These are phyloP conservation scores for Aegilops sharonensis DNA, from an alignment of 176 grass and related monocot species.

Conservation along the genomic window DNA sequence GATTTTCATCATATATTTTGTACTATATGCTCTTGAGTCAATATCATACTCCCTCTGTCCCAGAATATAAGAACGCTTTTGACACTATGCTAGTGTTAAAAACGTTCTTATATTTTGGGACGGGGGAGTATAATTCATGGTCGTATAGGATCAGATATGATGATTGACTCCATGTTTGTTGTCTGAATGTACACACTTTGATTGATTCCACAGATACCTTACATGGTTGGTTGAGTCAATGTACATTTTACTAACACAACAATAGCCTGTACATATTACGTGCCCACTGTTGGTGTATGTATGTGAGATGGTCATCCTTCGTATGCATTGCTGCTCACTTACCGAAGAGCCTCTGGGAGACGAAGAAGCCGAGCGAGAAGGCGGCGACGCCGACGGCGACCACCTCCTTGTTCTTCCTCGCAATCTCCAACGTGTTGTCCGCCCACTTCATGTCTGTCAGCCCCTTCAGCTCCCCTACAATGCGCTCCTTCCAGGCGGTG, in stretches of 20 bases:
- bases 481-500: slow-evolving; percentile 12
- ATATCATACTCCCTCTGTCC: no score
- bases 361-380: slow-evolving; percentile 39
- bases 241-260: neutral
- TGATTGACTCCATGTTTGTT: no score
- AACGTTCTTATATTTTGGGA: no score
- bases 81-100: no score
- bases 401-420: slow-evolving; percentile 45
- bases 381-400: slow-evolving; percentile 29
- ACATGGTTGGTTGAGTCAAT: no score
- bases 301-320: neutral
- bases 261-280: neutral
- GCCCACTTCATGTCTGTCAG: slow-evolving; percentile 31
- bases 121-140: no score
- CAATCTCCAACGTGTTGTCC: slow-evolving; percentile 2
- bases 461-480: neutral
- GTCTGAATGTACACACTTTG: no score
- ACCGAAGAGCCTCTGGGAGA: slow-evolving; percentile 30
- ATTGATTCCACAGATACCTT: no score
- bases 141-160: no score
- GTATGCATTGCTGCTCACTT: neutral
- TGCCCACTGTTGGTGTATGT: neutral
- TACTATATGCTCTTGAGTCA: no score
- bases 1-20: no score
- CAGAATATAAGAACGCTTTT: no score